phyloP scores from a whole-genome alignment of 2,329 filamentous ascomycete genomes.

The Alternaria arbusti region DNA sequence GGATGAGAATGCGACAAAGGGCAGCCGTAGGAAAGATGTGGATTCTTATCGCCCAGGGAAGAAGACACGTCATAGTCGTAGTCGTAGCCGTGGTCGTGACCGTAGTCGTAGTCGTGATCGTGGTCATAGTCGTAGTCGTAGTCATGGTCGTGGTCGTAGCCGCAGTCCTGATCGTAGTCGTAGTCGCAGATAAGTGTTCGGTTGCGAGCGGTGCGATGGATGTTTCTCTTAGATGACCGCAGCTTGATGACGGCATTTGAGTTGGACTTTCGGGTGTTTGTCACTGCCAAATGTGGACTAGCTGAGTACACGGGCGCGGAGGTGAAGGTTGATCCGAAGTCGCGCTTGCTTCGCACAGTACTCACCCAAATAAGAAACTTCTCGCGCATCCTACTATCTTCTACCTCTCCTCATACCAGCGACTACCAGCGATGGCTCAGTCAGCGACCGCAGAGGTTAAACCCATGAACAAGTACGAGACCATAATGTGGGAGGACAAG shows the following conservation, averaged over 20 bases:
- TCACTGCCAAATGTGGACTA: neutral
- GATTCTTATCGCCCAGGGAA: neutral
- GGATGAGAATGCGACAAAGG: neutral
- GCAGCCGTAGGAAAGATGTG: neutral
- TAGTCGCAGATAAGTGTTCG: neutral
- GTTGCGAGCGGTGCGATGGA: neutral
- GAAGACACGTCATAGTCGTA: neutral
- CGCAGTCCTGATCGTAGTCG: too few species aligned
- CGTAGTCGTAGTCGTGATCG: too few species aligned
- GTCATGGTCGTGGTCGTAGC: too few species aligned
- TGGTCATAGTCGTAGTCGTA: too few species aligned
- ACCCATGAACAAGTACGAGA: neutral
- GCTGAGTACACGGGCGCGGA: neutral
- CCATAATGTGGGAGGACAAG: too few species aligned
- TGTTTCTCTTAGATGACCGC: fast-evolving
- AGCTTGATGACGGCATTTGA: neutral
- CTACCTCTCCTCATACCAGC: fast-evolving
- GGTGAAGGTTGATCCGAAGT: neutral
- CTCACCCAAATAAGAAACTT: fast-evolving
- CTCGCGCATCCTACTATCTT: neutral
- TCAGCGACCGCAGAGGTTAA: neutral
- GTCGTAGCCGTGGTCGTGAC: too few species aligned
- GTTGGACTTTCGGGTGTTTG: neutral
- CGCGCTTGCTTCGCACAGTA: neutral
- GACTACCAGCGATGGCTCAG: neutral